Conservation (phyloP, 768 basidiomycete genomes). For the Macrolepiota albuminosa region DNA sequence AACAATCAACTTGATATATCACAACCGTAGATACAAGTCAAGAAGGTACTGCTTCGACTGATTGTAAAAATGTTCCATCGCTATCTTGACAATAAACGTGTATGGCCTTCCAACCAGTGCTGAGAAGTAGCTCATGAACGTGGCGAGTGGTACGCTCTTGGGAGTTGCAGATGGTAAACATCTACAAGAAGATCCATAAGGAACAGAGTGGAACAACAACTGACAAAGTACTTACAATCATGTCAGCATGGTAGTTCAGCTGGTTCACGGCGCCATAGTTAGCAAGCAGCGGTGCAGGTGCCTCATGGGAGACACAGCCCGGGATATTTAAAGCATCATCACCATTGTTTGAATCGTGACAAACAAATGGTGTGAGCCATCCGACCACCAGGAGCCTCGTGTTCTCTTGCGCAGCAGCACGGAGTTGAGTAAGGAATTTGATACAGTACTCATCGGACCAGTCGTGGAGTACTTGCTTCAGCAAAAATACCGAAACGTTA, state of each 20-base stretch:
- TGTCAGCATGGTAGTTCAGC: conserved; percentile 29
- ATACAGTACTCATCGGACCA: conserved; percentile 6
- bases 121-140: conserved; percentile 20
- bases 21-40: too few relatives aligned
- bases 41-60: background rate
- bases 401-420: background rate
- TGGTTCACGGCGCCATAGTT: conserved; percentile 34
- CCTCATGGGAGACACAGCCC: conserved; percentile 15
- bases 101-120: conserved; percentile 29
- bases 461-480: conserved; percentile 9
- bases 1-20: too few relatives aligned
- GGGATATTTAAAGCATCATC: conserved; percentile 15
- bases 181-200: conserved; percentile 19
- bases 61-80: background rate
- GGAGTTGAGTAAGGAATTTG: conserved; percentile 3
- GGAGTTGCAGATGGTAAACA: conserved; percentile 33
- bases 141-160: conserved; percentile 34
- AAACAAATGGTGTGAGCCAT: conserved; percentile 1
- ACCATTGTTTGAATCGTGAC: background rate
- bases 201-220: background rate
- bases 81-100: background rate
- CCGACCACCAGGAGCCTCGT: conserved; percentile 8
- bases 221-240: conserved; percentile 24
- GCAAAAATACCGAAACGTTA: conserved; percentile 1
- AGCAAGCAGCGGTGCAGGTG: conserved; percentile 29